Percentiles rank a stretch among this genome's conserved stretches.
These are phyloP conservation scores for Melastoma malabathricum DNA, from an alignment of 345 rosid genomes.

Conservation along the genomic window DNA sequence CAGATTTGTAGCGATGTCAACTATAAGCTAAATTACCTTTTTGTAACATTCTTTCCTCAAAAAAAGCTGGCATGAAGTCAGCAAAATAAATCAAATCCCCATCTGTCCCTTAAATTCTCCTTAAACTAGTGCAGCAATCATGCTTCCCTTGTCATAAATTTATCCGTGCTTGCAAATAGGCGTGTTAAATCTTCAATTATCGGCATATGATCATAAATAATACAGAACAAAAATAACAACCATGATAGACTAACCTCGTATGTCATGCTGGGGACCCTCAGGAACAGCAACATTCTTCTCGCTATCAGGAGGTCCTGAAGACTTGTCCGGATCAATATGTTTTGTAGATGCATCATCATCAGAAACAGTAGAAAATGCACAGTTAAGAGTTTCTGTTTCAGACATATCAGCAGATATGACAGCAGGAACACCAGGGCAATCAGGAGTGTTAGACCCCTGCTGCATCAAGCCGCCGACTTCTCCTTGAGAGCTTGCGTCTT, in stretches of 20 bases:
- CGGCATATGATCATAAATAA: too few species aligned
- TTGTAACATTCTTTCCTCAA: too few species aligned
- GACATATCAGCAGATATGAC: conserved; percentile 32
- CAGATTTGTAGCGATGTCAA: too few species aligned
- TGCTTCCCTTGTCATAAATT: too few species aligned
- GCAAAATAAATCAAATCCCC: too few species aligned
- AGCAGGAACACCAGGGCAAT: conserved; percentile 22
- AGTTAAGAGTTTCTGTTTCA: conserved; percentile 47
- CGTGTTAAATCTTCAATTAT: too few species aligned
- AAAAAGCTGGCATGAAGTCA: too few species aligned
- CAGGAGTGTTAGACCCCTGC: conserved; percentile 16
- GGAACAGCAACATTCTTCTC: conserved; percentile 18
- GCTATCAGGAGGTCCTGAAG: conserved; percentile 27
- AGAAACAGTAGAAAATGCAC: conserved; percentile 18
- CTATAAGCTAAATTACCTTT: too few species aligned
- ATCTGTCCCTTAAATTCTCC: too few species aligned
- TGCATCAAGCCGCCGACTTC: conserved; percentile 14
- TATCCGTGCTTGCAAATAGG: too few species aligned
- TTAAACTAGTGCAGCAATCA: too few species aligned
- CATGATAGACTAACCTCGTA: conserved; percentile 28
- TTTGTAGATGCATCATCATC: conserved; percentile 23
- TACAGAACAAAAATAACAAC: too few species aligned
- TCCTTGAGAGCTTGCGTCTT: conserved; percentile 7
- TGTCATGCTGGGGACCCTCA: conserved; percentile 33
- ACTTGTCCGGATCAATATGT: conserved; percentile 23